Conservation (phyloP, 2,329 filamentous ascomycete species). For the Sarocladium kiliense region DNA sequence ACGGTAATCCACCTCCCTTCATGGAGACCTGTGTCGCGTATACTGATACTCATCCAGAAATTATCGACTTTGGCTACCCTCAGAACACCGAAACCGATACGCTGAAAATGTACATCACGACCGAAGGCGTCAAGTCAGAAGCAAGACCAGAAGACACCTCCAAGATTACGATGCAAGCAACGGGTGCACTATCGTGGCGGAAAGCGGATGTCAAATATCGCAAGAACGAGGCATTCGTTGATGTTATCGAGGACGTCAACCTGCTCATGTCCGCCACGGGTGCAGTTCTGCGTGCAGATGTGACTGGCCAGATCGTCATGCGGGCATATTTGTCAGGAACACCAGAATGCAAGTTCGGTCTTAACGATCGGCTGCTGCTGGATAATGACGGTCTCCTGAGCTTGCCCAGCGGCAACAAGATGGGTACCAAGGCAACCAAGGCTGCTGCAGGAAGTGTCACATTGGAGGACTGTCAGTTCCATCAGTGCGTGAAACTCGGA, state of each 20-base stretch:
- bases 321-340: conserved; percentile 94
- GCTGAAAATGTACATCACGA: conserved; percentile 99
- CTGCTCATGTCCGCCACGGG: conserved; percentile 98
- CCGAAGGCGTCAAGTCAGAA: conserved; percentile 94
- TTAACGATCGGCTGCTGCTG: conserved; percentile 92
- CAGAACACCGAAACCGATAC: conserved; percentile 99
- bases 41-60: conserved; percentile 53
- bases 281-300: conserved; percentile 89
- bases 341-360: conserved; percentile 96
- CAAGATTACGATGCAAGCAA: conserved; percentile 99
- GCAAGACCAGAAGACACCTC: conserved; percentile 83
- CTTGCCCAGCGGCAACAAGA: conserved; percentile 68
- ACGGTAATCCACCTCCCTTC: conserved; percentile 61
- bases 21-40: no score
- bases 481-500: conserved; percentile 96
- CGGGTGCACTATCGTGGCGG: conserved; percentile 92
- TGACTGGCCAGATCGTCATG: conserved; percentile 98
- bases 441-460: conserved; percentile 94
- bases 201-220: conserved; percentile 97
- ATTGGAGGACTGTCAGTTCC: conserved; percentile 96
- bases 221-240: conserved; percentile 98
- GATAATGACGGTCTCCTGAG: conserved; percentile 66
- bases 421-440: conserved; percentile 84
- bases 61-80: conserved; percentile 97
- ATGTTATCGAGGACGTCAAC: conserved; percentile 99